A percentile compares a stretch with the other conserved stretches of the same genome.
phyloP scores from a whole-genome alignment of 495 filamentous ascomycete genomes.

The Daldinia childiae region DNA sequence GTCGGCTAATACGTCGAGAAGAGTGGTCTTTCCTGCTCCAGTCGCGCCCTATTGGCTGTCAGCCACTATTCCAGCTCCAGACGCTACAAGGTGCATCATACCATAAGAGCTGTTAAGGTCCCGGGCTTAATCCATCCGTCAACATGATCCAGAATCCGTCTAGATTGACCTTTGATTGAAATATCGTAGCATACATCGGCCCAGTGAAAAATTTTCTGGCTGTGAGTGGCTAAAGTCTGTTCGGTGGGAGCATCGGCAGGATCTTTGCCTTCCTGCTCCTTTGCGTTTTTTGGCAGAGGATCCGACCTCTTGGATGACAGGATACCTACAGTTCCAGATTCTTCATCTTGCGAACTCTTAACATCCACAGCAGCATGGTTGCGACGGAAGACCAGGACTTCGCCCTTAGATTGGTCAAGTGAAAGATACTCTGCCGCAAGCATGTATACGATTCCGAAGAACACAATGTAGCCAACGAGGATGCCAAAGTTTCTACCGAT shows the following conservation, averaged over 20 bases:
- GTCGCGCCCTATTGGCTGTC: constrained; percentile 65
- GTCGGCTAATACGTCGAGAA: constrained; percentile 77
- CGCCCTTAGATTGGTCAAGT: constrained; percentile 81
- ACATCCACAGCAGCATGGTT: constrained; percentile 20
- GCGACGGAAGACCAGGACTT: constrained; percentile 79
- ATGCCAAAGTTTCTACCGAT: constrained; percentile 82
- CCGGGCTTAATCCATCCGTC: constrained; percentile 93
- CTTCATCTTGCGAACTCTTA: constrained; percentile 43
- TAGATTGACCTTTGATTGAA: constrained; percentile 76
- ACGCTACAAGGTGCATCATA: constrained; percentile 59
- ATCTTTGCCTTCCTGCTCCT: constrained; percentile 30
- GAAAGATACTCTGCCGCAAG: constrained; percentile 76
- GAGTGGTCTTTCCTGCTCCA: constrained; percentile 77
- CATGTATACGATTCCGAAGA: constrained; percentile 72
- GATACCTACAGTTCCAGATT: constrained; percentile 43
- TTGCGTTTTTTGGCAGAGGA: constrained; percentile 16
- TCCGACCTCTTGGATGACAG: constrained; percentile 63
- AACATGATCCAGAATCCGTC: constrained; percentile 81
- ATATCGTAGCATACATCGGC: constrained; percentile 85
- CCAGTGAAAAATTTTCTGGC: constrained; percentile 82
- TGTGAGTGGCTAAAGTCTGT: constrained; percentile 53
- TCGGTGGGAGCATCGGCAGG: constrained; percentile 51
- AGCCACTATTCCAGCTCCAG: not conserved
- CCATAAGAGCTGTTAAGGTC: constrained; percentile 86
- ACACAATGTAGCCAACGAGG: constrained; percentile 74